Base-by-base conservation (phyloP, 2,329 filamentous ascomycete genomes). In the Colletotrichum destructivum region DNA sequence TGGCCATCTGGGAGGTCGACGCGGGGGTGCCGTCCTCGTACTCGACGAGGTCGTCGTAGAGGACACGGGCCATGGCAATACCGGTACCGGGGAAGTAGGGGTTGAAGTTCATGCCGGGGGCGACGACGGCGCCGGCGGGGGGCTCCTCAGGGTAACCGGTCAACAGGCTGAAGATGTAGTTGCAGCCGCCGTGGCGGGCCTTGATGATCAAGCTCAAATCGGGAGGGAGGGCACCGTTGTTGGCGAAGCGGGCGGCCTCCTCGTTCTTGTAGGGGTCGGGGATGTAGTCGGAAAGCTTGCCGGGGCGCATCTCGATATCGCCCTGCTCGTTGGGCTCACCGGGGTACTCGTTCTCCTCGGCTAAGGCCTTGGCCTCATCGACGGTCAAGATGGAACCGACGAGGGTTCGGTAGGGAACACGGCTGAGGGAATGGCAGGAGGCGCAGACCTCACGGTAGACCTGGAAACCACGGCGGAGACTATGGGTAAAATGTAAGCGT, bases 41-140 rank as follows among this genome's bases (percentile, higher is more conserved):
- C 84, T 99, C 96, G 75, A 99, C 96, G 70, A 99, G 88, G 75
- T 94, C 96, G 78, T 99, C 96, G 86, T 97, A 99, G 73, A 99
- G 91, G 73, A 98, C 96, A 91, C 96, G 96, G 79, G 93, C 96
- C 96, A 99, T 99, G 80, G 94, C 96, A 83, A 99, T 99, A 82
- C 96, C 96, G 78, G 96, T 98, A 82, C 96, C 96, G 70, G 96
- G 96, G 92, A 99, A 99, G 90, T 98, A 99, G 73, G 96, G 96
- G 91, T 99, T 99, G 91, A 99, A 99, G 92, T 98, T 98, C 85
- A 99, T 92, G 80, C 96, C 96, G 74, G 92, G 91, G 78, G 91
- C 92, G 72, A 99, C 93, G 78, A 89, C 87, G 74, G 94, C 95
- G 82, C 96, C 96, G 62, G 96, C 94, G 65, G 96, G 96, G 72